Conservation (phyloP, 139 green algal species). For the Parachlorella kessleri region DNA sequence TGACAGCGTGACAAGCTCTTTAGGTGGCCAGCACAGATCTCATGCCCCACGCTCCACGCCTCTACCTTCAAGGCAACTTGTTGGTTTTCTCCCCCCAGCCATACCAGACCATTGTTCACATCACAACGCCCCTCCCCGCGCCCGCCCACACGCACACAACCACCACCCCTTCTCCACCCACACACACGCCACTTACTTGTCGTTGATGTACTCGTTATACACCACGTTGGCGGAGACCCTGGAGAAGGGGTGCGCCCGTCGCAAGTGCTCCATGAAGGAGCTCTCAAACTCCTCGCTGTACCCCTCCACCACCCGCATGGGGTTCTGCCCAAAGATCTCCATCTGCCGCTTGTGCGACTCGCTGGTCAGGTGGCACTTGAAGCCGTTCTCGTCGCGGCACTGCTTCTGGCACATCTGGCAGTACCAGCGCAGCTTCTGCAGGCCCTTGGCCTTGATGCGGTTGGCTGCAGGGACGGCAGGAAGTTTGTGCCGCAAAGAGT, state of each 20-base stretch:
- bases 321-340: conserved; percentile 89
- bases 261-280: conserved; percentile 91
- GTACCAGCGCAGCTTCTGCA: conserved; percentile 93
- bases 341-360: conserved; percentile 86
- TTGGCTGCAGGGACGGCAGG: no score
- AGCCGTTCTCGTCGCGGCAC: conserved; percentile 98
- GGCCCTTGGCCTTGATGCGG: conserved; percentile 95
- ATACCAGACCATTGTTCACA: background rate
- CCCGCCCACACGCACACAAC: background rate
- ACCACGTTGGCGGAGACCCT: conserved; percentile 84
- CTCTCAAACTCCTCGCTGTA: conserved; percentile 92
- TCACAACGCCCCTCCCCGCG: background rate
- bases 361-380: conserved; percentile 93
- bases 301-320: conserved; percentile 74
- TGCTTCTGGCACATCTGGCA: conserved; percentile 97
- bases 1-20: no score
- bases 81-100: no score
- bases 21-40: no score
- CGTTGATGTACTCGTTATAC: conserved; percentile 40
- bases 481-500: no score
- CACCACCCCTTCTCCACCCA: background rate
- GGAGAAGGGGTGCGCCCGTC: conserved; percentile 69
- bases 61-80: no score
- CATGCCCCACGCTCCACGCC: no score
- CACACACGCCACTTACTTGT: background rate